Conservation (phyloP, 179 eudicot genomes). For the Monotropa hypopitys region DNA sequence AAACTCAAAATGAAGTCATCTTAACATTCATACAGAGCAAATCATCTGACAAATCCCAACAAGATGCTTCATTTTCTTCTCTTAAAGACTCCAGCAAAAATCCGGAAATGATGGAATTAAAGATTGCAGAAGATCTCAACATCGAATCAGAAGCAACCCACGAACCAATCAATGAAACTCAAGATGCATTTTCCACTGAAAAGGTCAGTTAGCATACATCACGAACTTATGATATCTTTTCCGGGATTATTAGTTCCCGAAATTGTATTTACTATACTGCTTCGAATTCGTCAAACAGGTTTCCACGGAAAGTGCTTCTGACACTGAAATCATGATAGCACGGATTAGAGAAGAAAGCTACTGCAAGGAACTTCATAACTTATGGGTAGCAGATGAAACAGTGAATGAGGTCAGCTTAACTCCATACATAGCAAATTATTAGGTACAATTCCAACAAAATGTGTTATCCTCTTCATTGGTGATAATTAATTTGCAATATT, state of each 20-base stretch:
- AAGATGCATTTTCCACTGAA: neutral
- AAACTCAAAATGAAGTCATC: slow-evolving; percentile 6
- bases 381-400: neutral
- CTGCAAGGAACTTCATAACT: slow-evolving; percentile 1
- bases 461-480: neutral
- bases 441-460: neutral
- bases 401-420: slow-evolving; percentile 7
- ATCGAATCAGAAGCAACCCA: slow-evolving; percentile 6
- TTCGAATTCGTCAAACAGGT: slow-evolving; percentile 4
- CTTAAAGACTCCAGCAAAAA: neutral
- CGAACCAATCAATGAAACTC: neutral
- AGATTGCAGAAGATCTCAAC: slow-evolving; percentile 8
- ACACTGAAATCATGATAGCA: slow-evolving; percentile 1
- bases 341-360: neutral
- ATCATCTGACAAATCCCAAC: neutral
- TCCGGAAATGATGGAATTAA: neutral
- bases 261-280: neutral
- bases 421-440: neutral
- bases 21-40: neutral
- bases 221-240: neutral
- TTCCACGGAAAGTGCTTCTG: neutral
- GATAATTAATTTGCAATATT: neutral
- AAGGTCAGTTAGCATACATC: neutral
- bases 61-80: neutral
- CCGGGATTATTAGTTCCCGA: neutral